Base-by-base conservation (phyloP, 176 grass and related monocot species). In the Urochloa ruziziensis region DNA sequence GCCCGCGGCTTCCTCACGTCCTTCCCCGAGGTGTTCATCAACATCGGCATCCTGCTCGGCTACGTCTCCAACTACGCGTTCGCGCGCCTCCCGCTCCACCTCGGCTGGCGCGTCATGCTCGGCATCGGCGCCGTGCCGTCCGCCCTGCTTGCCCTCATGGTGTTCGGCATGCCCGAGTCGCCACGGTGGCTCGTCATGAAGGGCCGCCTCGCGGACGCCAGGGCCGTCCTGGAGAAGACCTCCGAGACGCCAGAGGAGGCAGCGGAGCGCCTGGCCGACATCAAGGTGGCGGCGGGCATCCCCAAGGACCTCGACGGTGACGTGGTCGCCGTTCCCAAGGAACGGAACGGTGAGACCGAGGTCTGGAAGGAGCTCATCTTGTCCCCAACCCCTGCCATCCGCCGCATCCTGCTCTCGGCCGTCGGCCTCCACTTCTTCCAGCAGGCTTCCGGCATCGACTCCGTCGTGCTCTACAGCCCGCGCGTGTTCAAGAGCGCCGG, bases 21-120 rank as follows among this genome's bases (percentile, higher is more conserved):
- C 5, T 94, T 92, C 44, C 74, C 90, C 46, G 93, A 94, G 82
- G 83, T 96, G 10, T 96, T 96, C 84, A 91, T 93, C 81, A 96
- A 96, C 94, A 57, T 85, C 63, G 94, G 94, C 60, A 91, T 96
- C 67, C 89, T 93, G 0, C 91, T 96, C n/a, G 91, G 94, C 2
- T 96, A 96, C 77, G 77, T 96, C 2, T 96, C 94, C 14, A 96
- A 96, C 89, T 96, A 18, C 1, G 91, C 86, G 17, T 96, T 96
- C 62, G 12, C 89, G 0, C 65, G 82, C 44, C 84, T 96, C 2
- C 81, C 83, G 4, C 73, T 67, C 28, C 2, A 19, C 30, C 67
- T 96, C 72, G 75, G 70, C 73, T 96, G 94, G 94, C 91, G 94
- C 60, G 48, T 96, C 77, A 96, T 96, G 94, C 86, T 96, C 67